phyloP scores from a whole-genome alignment of 2,329 filamentous ascomycete genomes.

The Cladorrhinum sp. region DNA sequence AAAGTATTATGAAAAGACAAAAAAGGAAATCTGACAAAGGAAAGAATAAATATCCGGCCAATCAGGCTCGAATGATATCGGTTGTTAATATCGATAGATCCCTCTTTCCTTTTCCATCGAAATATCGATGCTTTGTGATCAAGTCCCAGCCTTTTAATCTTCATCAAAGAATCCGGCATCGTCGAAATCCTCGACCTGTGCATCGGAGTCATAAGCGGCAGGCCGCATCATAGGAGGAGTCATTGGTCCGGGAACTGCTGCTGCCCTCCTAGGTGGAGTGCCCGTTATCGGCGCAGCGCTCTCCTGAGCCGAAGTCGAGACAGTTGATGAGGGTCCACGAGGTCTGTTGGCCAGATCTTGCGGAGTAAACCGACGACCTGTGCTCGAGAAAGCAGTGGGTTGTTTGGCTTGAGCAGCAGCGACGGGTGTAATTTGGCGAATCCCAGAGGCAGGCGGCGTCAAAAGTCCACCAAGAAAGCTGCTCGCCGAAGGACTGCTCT shows the following conservation, averaged over 20 bases:
- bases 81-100: background rate
- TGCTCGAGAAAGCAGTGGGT: slow-evolving; percentile 60
- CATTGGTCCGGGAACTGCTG: slow-evolving; percentile 40
- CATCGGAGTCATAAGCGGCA: slow-evolving; percentile 59
- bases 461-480: slow-evolving; percentile 74
- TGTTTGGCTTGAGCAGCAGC: slow-evolving; percentile 40
- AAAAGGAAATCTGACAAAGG: slow-evolving; percentile 18
- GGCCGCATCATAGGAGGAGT: slow-evolving; percentile 62
- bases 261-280: slow-evolving; percentile 43
- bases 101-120: too few relatives aligned
- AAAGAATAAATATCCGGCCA: slow-evolving; percentile 8
- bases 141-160: background rate
- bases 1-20: background rate
- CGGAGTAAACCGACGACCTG: slow-evolving; percentile 55
- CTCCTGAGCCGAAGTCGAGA: slow-evolving; percentile 31
- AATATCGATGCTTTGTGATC: background rate
- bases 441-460: slow-evolving; percentile 79
- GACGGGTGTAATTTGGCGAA: slow-evolving; percentile 58
- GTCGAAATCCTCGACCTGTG: slow-evolving; percentile 44
- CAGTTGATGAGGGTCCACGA: slow-evolving; percentile 27
- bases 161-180: slow-evolving; percentile 30
- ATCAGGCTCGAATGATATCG: background rate
- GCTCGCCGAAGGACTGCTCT: slow-evolving; percentile 51
- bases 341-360: slow-evolving; percentile 45
- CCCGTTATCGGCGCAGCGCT: slow-evolving; percentile 33